Conservation (phyloP, 495 filamentous ascomycete genomes). For the Haplographium delicatum region DNA sequence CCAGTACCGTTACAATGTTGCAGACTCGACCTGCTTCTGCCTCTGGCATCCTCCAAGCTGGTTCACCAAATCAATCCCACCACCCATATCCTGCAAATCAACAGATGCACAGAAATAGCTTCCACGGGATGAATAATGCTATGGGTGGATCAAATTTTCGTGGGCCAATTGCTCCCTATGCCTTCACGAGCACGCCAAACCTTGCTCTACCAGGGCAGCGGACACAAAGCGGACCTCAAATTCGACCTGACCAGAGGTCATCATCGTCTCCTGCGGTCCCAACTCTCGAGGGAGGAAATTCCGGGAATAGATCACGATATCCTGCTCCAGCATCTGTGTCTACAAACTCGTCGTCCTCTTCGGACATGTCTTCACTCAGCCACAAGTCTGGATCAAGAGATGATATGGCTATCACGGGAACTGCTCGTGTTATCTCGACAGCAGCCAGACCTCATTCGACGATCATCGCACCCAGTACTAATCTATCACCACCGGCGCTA, state of each 20-base stretch:
- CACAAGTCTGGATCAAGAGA: constrained; percentile 21
- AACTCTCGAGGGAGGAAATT: constrained; percentile 42
- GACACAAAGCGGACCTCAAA: constrained; percentile 49
- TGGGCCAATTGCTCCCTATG: constrained; percentile 76
- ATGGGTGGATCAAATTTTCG: constrained; percentile 60
- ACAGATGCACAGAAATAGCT: constrained; percentile 59
- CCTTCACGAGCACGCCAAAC: constrained; percentile 72
- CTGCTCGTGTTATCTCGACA: constrained; percentile 24
- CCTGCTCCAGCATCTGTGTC: constrained; percentile 58
- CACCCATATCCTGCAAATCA: constrained; percentile 52
- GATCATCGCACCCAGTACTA: constrained; percentile 16
- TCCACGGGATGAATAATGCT: constrained; percentile 47
- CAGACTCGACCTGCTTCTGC: constrained; percentile 70
- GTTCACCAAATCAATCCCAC: constrained; percentile 45
- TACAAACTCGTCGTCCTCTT: constrained; percentile 44
- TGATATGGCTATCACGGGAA: constrained; percentile 34
- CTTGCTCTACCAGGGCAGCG: constrained; percentile 55
- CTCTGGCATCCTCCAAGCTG: constrained; percentile 56
- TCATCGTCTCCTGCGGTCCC: constrained; percentile 58
- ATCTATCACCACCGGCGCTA: constrained; percentile 26
- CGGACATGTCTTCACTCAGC: constrained; percentile 27
- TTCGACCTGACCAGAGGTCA: constrained; percentile 62
- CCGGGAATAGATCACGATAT: constrained; percentile 47
- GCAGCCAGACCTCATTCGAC: constrained; percentile 20
- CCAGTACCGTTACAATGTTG: constrained; percentile 74